Evolutionary conservation across 805 yeast genomes (phyloP), one percentile per base, ranked within the genome.

Genomic region (Ogataea parapolymorpha): DNA sequence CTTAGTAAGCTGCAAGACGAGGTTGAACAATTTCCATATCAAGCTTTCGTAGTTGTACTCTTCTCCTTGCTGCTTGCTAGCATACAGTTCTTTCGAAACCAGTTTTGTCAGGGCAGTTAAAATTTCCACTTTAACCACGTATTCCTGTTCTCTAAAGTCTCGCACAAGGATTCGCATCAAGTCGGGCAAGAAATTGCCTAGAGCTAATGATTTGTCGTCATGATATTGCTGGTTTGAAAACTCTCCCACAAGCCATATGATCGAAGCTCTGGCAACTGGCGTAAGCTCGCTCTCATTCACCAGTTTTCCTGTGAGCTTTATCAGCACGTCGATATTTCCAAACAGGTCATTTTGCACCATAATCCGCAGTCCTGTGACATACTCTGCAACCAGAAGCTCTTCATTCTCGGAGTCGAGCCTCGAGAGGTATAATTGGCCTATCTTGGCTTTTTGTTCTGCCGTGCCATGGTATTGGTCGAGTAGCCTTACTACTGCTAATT

Each of bases 221-320:
- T 37, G 22, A 26, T 42, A 46, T 9, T 37, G 41, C 26, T 27
- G 29, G 29, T 45, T 55, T 0, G 82, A 71, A 56, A 81, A 82
- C 55, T 93, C 97, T 4, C 98, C 96, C 38, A 91, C 74, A 8
- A 91, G 70, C 98, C 98, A 93, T 6, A 91, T 72, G 9, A 90
- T 80, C 34, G 91, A 84, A 1, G 95, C 88, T 49, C 80, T 77
- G 0, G 98, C 95, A 13, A 51, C 44, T 14, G 56, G 36, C 8
- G 54, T 45, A 17, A 53, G 44, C 11, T 36, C 40, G 14, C 27
- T 14, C 13, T 39, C 50, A 29, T 30, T 50, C 25, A 58, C 35
- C 25, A 65, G 36, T 35, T 55, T 58, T 4, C 62, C 59, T 8
- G 56, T 47, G 13, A 87, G 64, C 39, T 74, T 72, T 23, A 77